These are phyloP conservation scores for Amoebophrya sp. DNA, from an alignment of 169 alveolate species.

Conservation along the genomic window DNA sequence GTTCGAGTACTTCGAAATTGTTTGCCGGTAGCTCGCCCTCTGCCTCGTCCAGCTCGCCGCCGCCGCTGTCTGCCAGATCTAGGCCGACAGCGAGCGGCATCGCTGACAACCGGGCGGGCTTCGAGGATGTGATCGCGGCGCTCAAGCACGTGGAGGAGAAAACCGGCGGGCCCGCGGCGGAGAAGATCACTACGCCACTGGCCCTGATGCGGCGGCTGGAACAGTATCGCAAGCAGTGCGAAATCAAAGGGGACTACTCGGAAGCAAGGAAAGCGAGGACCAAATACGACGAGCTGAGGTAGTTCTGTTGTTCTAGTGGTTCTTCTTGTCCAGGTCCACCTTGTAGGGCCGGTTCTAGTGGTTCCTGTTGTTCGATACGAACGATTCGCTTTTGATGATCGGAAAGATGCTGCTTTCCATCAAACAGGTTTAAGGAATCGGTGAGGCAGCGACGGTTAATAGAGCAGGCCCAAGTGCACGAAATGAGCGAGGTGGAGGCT, in stretches of 20 bases:
- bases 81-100: too few species aligned
- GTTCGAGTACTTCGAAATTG: too few species aligned
- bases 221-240: not conserved
- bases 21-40: too few species aligned
- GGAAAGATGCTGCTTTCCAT: not conserved
- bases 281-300: slow-evolving; percentile 25
- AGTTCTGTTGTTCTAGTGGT: not conserved
- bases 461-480: slow-evolving; percentile 18
- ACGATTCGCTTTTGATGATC: too few species aligned
- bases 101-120: not conserved
- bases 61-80: too few species aligned
- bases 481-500: slow-evolving; percentile 26
- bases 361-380: too few species aligned
- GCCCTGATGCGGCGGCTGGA: not conserved
- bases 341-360: too few species aligned
- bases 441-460: not conserved
- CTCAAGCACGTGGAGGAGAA: too few species aligned
- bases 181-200: not conserved
- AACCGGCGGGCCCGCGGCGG: not conserved
- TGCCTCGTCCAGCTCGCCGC: too few species aligned
- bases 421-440: not conserved
- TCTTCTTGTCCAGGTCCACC: not conserved
- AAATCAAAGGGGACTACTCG: not conserved
- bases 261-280: slow-evolving; percentile 25
- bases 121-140: too few species aligned